phyloP scores from a whole-genome alignment of 371 early-diverging fungal genomes.

The Rhizopus delemar region DNA sequence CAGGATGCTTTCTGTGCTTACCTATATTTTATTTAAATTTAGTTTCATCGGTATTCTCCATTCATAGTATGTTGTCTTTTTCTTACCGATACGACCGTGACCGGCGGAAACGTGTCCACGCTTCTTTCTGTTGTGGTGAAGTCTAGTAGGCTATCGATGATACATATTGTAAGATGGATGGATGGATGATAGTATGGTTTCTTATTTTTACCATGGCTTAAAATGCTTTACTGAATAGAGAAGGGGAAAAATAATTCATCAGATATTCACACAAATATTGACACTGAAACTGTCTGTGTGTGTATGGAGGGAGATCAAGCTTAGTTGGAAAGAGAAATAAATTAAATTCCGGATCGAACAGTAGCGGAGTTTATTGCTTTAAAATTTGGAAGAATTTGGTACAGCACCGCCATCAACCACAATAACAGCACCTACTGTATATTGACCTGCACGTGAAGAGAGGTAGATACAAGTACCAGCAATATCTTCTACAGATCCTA shows the following conservation, averaged over 20 bases:
- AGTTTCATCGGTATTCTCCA: too few species aligned
- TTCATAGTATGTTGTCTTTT: background rate
- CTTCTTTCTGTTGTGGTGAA: constrained; percentile 86
- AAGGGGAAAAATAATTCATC: background rate
- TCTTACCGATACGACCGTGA: constrained; percentile 86
- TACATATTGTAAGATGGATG: background rate
- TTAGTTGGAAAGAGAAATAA: too few species aligned
- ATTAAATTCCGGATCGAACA: too few species aligned
- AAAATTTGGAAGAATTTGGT: background rate
- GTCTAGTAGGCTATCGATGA: constrained; percentile 75
- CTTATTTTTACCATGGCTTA: background rate
- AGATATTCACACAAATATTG: too few species aligned
- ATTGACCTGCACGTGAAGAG: constrained; percentile 71
- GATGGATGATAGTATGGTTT: background rate
- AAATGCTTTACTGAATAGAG: constrained; percentile 9
- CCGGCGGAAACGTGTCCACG: constrained; percentile 94
- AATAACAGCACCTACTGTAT: constrained; percentile 78
- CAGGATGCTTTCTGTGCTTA: constrained; percentile 99
- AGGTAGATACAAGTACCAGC: constrained; percentile 80
- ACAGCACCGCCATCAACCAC: constrained; percentile 79
- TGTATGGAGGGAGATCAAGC: too few species aligned
- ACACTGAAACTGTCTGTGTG: too few species aligned
- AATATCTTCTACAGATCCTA: constrained; percentile 85
- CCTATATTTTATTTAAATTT: background rate
- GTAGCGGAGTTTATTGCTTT: background rate